Evolutionary conservation across 257 asterid species (phyloP).

Genomic region (Salvia splendens): DNA sequence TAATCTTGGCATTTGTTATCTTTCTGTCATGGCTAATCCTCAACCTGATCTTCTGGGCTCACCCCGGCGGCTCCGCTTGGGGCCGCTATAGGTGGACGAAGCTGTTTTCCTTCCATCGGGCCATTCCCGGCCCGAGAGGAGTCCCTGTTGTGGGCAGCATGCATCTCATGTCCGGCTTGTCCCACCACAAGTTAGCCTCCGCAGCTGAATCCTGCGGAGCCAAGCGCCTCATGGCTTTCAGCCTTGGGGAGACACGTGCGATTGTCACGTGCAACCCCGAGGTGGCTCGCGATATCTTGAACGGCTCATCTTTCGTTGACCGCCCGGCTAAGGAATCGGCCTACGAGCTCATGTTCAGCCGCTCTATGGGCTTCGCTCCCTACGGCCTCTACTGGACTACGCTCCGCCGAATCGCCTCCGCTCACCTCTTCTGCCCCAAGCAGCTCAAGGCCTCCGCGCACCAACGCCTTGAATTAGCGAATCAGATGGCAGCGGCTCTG

Average conservation of each 20-base stretch:
- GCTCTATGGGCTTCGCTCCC: conserved; percentile 84
- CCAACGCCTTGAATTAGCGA: conserved; percentile 50
- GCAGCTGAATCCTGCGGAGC: conserved; percentile 50
- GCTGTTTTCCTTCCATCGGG: neutral
- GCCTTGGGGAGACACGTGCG: conserved; percentile 74
- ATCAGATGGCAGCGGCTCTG: conserved; percentile 42
- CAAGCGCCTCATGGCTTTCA: conserved; percentile 72
- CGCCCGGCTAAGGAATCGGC: conserved; percentile 83
- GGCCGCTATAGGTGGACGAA: conserved; percentile 46
- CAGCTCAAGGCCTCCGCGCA: conserved; percentile 55
- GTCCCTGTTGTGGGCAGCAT: conserved; percentile 69
- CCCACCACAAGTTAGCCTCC: conserved; percentile 69
- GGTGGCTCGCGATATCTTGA: conserved; percentile 63
- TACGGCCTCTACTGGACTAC: conserved; percentile 80
- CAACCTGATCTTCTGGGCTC: conserved; percentile 62
- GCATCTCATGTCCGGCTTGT: conserved; percentile 67
- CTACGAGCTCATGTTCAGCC: conserved; percentile 64
- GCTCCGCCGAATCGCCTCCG: conserved; percentile 59
- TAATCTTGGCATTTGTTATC: conserved; percentile 34
- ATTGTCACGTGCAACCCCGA: conserved; percentile 67
- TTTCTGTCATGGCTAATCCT: conserved; percentile 44
- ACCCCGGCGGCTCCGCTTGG: conserved; percentile 93
- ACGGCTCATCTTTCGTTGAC: conserved; percentile 62
- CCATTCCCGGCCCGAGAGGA: conserved; percentile 76
- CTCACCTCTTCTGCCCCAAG: conserved; percentile 69